Base-by-base conservation (phyloP, 345 rosid species). In the Pelargonium nanum region DNA sequence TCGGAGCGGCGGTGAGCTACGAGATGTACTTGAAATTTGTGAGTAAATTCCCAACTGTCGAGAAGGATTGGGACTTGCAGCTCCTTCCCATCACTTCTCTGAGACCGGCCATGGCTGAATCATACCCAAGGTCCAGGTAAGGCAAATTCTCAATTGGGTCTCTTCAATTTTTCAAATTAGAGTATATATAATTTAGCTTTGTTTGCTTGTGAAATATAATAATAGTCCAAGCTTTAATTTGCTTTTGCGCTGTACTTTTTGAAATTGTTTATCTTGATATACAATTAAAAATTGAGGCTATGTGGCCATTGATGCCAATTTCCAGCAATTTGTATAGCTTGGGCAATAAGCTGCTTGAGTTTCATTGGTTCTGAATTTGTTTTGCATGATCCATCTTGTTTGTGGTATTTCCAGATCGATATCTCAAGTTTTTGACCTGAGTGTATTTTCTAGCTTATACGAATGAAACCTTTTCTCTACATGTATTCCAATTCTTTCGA, bases 51-150 rank as follows among this genome's bases (percentile, higher is more conserved):
- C 87, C 85, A 6, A 65, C 59, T 1, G 65, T 78, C 23, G 97
- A 82, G 69, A 82, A 84, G 51, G 86, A 91, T 22, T 91, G 95
- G 97, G 86, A 85, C 63, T 63, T 91, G 81, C 86, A 85, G 80
- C 70, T 87, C 63, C 76, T 91, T 69, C 91, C 84, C 22, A 82
- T 90, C 51, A 71, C 89, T 54, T 72, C 89, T 48, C 73, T 77
- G 59, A 75, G 65, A 50, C 64, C 81, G 45, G 65, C 80, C 16
- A 56, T 70, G 79, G 73, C 84, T 50, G 86, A 76, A 60, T 74
- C 87, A 12, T 69, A 62, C 58, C 85, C 83, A 28, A 83, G 72
- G 64, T 86, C 96, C 63, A 91, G 98, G 98, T 88, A 22, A 19
- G 50, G 25, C 26, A 23, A n/a, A 15, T 56, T 44, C 22, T 19